Evolutionary conservation across 2,329 filamentous ascomycete species (phyloP).

Genomic region (Aureobasidium uvarum): DNA sequence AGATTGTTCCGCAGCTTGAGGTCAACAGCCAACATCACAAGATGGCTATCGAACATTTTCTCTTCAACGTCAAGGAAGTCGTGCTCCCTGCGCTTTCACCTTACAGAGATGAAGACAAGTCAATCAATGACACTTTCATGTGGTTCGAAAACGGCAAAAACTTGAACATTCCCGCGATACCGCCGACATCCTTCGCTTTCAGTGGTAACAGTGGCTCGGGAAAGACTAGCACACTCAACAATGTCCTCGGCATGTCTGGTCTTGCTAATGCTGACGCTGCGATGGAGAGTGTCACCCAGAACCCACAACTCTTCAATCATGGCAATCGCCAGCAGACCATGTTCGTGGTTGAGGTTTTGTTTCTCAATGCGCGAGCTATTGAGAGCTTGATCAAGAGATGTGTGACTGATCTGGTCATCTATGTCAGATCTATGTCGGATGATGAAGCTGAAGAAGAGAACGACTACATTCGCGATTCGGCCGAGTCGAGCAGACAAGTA

Average conservation of each 20-base stretch:
- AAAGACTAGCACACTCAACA: conserved; percentile 9
- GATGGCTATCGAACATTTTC: neutral
- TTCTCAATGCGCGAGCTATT: neutral
- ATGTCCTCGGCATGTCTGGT: neutral
- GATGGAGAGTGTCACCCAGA: conserved; percentile 7
- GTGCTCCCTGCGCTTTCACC: neutral
- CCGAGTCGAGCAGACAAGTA: neutral
- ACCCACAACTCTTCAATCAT: conserved; percentile 7
- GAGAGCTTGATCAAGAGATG: neutral
- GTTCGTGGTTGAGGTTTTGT: neutral
- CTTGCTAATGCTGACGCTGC: neutral
- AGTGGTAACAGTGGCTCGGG: conserved; percentile 1
- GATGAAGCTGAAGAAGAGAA: neutral
- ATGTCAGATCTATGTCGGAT: neutral
- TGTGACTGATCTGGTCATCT: neutral
- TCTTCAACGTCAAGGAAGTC: neutral
- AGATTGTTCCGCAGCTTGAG: neutral
- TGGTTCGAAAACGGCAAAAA: neutral
- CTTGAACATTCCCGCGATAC: neutral
- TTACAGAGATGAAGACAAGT: neutral
- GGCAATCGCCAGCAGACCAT: neutral
- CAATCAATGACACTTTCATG: neutral
- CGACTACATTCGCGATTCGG: neutral
- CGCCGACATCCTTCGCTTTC: neutral
- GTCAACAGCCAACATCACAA: neutral